These are phyloP conservation scores for Kluyveromyces marxianus DNA, from an alignment of 1,139 yeast species.

Conservation along the genomic window DNA sequence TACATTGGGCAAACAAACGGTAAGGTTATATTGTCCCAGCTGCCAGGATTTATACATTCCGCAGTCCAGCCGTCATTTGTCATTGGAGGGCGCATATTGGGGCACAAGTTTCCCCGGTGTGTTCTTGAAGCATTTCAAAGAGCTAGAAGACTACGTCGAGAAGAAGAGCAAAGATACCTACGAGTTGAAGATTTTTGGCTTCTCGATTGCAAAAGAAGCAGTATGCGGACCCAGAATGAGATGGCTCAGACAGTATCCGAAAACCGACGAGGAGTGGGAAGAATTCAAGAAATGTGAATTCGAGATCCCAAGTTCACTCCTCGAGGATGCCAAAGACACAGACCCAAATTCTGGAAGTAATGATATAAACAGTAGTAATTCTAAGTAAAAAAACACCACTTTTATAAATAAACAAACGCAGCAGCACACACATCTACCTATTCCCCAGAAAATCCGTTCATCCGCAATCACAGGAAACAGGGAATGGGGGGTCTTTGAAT, in stretches of 20 bases:
- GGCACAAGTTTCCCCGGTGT: constrained; percentile 95
- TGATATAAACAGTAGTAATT: not conserved
- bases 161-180: constrained; percentile 44
- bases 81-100: constrained; percentile 92
- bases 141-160: constrained; percentile 52
- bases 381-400: not conserved
- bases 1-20: constrained; percentile 85
- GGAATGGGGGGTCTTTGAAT: too few relatives aligned
- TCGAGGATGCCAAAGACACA: not conserved
- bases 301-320: constrained; percentile 36
- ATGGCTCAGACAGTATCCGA: constrained; percentile 82
- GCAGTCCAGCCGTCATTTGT: constrained; percentile 71
- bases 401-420: not conserved
- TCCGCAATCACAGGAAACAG: too few relatives aligned
- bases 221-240: constrained; percentile 87
- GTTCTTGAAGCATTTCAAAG: constrained; percentile 83
- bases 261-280: constrained; percentile 45
- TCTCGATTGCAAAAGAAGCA: constrained; percentile 67
- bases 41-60: constrained; percentile 90
- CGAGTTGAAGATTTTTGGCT: constrained; percentile 81
- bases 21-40: constrained; percentile 86
- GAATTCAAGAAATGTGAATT: constrained; percentile 62
- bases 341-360: constrained; percentile 1
- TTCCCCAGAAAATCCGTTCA: too few relatives aligned
- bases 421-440: not conserved